These are phyloP conservation scores for Populus hybrid DNA, from an alignment of 441 rosid genomes.

Conservation along the genomic window DNA sequence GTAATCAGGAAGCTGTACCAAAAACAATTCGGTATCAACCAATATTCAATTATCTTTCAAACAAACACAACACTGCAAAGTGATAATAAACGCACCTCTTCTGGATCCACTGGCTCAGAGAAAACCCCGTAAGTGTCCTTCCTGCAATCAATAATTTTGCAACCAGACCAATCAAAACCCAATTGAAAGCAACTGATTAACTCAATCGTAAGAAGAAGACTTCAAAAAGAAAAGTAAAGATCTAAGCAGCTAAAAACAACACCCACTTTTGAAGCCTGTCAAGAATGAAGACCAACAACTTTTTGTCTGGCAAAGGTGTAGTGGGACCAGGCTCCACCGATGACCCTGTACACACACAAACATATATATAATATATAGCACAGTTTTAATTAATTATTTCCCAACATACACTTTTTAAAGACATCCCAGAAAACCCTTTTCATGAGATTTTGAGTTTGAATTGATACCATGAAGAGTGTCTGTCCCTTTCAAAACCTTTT, in stretches of 20 bases:
- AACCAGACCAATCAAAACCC: slow-evolving; percentile 27
- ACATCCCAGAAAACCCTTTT: slow-evolving; percentile 29
- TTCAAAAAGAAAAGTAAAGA: slow-evolving; percentile 11
- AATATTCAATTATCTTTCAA: neutral
- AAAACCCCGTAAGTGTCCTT: slow-evolving; percentile 93
- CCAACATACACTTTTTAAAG: slow-evolving; percentile 21
- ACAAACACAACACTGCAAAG: slow-evolving; percentile 9
- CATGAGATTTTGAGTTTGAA: slow-evolving; percentile 27
- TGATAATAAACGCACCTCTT: slow-evolving; percentile 52
- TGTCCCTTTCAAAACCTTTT: slow-evolving; percentile 68
- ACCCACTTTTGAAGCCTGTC: slow-evolving; percentile 97
- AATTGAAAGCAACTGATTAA: slow-evolving; percentile 19
- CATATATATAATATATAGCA: slow-evolving; percentile 25
- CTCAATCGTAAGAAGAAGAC: neutral
- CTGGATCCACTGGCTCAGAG: slow-evolving; percentile 90
- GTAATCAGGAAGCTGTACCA: slow-evolving; percentile 83
- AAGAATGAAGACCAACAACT: slow-evolving; percentile 79
- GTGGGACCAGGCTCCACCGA: slow-evolving; percentile 67
- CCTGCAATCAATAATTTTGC: slow-evolving; percentile 40
- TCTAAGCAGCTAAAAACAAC: slow-evolving; percentile 23
- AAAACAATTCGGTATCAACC: slow-evolving; percentile 20
- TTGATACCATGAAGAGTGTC: slow-evolving; percentile 61
- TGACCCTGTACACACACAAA: slow-evolving; percentile 65
- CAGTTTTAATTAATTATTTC: slow-evolving; percentile 24
- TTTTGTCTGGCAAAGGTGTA: slow-evolving; percentile 88